These are phyloP conservation scores for Saxophila tyrrhenica DNA, from an alignment of 495 filamentous ascomycete genomes.

Conservation along the genomic window DNA sequence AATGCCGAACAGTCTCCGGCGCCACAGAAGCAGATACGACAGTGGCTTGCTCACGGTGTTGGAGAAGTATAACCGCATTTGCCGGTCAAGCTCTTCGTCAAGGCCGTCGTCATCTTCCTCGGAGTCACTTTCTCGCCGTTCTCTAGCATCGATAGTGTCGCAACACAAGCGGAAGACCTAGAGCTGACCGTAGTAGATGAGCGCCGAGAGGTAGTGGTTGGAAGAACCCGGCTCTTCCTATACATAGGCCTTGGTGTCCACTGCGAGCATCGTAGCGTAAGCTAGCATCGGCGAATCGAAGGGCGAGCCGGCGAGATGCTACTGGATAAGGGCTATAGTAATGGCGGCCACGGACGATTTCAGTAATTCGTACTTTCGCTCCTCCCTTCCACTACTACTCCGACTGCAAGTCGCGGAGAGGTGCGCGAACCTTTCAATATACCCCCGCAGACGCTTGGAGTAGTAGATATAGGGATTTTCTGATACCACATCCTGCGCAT, in stretches of 20 bases:
- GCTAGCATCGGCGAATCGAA: not conserved
- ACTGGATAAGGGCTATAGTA: not conserved
- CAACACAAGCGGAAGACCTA: not conserved
- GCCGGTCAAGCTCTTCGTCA: not conserved
- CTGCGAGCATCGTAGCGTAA: not conserved
- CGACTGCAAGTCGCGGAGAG: not conserved
- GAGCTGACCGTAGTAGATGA: not conserved
- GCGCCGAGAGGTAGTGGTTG: not conserved
- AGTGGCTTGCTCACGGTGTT: not conserved
- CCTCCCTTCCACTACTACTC: not conserved
- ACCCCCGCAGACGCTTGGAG: not conserved
- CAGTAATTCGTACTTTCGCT: not conserved
- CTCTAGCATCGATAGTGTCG: not conserved
- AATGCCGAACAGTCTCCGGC: not conserved
- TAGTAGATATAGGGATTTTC: not conserved
- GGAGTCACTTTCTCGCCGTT: not conserved
- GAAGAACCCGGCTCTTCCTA: not conserved
- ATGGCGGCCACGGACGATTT: not conserved
- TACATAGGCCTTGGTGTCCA: not conserved
- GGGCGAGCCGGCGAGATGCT: not conserved
- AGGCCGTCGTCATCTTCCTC: not conserved
- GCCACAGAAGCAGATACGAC: not conserved
- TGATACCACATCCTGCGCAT: too few relatives aligned
- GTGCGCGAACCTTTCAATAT: not conserved
- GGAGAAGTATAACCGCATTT: not conserved